Conservation (phyloP, 192 early-diverging fungal species). For the Podila verticillata region DNA sequence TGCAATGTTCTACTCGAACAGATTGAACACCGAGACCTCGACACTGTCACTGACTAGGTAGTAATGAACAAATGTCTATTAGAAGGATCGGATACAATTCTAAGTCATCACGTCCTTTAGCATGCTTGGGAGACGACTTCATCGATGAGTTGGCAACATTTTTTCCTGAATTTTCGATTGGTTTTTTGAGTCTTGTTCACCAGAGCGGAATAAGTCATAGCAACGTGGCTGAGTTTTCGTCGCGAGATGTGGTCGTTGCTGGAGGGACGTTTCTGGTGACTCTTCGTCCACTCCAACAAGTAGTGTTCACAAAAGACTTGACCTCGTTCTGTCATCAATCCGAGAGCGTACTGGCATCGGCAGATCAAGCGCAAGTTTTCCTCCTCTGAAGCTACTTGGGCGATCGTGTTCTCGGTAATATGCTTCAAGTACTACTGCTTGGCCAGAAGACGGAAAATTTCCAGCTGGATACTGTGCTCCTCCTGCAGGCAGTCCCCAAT, state of each 20-base stretch:
- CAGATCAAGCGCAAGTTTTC: constrained; percentile 39
- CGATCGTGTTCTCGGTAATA: neutral
- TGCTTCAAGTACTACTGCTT: constrained; percentile 41
- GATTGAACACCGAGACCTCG: constrained; percentile 28
- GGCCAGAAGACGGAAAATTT: constrained; percentile 14
- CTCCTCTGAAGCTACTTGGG: constrained; percentile 14
- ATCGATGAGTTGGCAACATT: neutral
- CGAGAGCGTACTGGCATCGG: constrained; percentile 31
- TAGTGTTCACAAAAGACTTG: constrained; percentile 51
- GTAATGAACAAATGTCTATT: constrained; percentile 37
- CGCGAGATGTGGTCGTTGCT: constrained; percentile 36
- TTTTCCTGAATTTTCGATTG: neutral
- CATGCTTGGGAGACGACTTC: neutral
- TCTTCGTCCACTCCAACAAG: constrained; percentile 39
- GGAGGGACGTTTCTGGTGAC: constrained; percentile 36
- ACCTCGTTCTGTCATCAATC: constrained; percentile 43
- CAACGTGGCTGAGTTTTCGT: constrained; percentile 9
- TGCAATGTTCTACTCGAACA: constrained; percentile 21
- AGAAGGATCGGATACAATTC: neutral
- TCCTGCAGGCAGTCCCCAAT: constrained; percentile 25
- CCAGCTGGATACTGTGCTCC: constrained; percentile 8
- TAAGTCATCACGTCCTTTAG: neutral
- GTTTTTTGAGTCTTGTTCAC: neutral
- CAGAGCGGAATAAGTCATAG: constrained; percentile 4
- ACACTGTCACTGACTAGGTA: constrained; percentile 23